Evolutionary conservation across 371 early-diverging fungal species (phyloP).

Genomic region (Mucor sp.): DNA sequence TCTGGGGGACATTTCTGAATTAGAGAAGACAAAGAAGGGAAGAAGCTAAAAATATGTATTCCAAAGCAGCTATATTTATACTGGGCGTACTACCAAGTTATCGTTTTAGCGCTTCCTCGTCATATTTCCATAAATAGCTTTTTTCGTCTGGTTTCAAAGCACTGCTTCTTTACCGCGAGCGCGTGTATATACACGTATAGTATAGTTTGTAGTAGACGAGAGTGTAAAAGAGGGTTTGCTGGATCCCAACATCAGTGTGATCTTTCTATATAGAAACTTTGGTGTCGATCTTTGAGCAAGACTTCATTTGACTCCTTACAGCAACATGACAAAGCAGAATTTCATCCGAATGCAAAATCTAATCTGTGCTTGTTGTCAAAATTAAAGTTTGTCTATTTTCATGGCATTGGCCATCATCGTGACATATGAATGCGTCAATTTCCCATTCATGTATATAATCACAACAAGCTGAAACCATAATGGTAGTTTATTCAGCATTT

Average conservation of each 20-base stretch:
- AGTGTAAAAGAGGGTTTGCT: neutral
- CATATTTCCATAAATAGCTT: neutral
- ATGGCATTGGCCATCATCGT: neutral
- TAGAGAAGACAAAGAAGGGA: neutral
- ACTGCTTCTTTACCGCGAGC: neutral
- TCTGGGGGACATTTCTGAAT: neutral
- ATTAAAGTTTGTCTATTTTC: neutral
- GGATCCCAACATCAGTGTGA: neutral
- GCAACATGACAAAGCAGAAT: no score
- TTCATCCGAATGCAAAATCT: no score
- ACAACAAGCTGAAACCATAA: neutral
- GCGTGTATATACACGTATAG: no score
- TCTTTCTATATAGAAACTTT: neutral
- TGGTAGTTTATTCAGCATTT: neutral
- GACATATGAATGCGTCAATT: neutral
- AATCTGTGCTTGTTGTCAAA: neutral
- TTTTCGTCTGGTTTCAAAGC: neutral
- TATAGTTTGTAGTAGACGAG: no score
- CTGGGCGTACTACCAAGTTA: neutral
- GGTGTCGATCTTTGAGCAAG: neutral
- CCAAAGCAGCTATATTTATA: neutral
- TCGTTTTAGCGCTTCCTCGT: neutral
- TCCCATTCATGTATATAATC: neutral
- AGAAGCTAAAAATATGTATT: neutral
- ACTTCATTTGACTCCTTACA: no score